Conservation (phyloP, 257 asterid genomes). For the Orobanche coerulescens region DNA sequence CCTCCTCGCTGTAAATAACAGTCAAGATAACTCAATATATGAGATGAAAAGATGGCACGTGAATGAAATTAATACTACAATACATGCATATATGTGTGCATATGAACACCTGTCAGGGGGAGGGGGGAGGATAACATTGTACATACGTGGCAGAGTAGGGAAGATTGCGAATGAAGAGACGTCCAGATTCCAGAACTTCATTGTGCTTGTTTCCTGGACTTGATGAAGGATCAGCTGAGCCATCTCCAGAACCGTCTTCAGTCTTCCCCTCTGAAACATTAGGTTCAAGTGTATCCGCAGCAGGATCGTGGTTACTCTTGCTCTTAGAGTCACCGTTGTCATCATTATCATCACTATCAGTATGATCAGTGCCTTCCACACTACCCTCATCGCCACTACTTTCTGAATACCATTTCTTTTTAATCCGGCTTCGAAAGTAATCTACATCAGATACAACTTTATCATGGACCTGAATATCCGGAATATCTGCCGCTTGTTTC, state of each 20-base stretch:
- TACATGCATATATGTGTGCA: neutral
- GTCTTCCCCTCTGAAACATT: slow-evolving; percentile 27
- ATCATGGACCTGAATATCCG: slow-evolving; percentile 32
- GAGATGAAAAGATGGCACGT: neutral
- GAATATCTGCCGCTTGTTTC: slow-evolving; percentile 28
- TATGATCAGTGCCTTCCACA: slow-evolving; percentile 25
- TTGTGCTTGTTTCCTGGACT: slow-evolving; percentile 33
- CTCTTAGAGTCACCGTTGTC: slow-evolving; percentile 21
- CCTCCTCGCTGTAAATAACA: slow-evolving; percentile 62
- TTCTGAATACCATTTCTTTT: slow-evolving; percentile 62
- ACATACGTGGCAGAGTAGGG: slow-evolving; percentile 81
- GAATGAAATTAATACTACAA: neutral
- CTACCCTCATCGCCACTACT: slow-evolving; percentile 40
- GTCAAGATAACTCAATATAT: neutral
- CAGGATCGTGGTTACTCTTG: slow-evolving; percentile 22
- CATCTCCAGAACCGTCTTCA: slow-evolving; percentile 35
- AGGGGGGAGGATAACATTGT: neutral
- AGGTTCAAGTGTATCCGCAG: slow-evolving; percentile 25
- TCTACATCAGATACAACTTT: slow-evolving; percentile 61
- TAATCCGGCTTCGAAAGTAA: slow-evolving; percentile 67
- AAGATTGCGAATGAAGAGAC: slow-evolving; percentile 78
- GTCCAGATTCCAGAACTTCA: slow-evolving; percentile 51
- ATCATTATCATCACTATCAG: slow-evolving; percentile 26
- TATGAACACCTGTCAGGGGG: no score
- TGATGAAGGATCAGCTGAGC: slow-evolving; percentile 32